phyloP scores from a whole-genome alignment of 169 alveolate genomes.

The Plasmodium blacklocki region DNA sequence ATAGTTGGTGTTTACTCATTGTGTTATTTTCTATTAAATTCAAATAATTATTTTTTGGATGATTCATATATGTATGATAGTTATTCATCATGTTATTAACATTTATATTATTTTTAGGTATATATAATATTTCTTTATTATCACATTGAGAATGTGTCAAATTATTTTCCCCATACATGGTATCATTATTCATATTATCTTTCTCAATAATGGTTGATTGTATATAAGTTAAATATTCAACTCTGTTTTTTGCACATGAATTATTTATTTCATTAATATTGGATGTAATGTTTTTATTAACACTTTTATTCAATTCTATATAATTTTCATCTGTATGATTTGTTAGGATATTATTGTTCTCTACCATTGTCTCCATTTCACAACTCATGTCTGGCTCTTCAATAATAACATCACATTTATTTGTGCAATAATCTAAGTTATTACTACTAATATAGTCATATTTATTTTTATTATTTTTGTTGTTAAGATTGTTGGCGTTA shows the following conservation, averaged over 20 bases:
- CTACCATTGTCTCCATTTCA: neutral
- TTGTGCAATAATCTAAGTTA: neutral
- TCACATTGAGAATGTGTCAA: too few species aligned
- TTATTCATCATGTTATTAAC: neutral
- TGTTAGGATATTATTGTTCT: neutral
- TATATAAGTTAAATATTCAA: constrained; percentile 5
- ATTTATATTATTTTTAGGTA: neutral
- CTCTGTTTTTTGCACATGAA: neutral
- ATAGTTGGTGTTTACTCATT: neutral
- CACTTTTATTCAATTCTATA: neutral
- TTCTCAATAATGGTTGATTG: too few species aligned
- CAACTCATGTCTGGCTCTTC: constrained; percentile 1
- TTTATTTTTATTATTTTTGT: neutral
- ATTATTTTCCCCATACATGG: too few species aligned
- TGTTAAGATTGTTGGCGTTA: neutral
- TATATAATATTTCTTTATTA: too few species aligned
- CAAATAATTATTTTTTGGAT: neutral
- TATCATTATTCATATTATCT: too few species aligned
- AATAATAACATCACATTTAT: constrained; percentile 7
- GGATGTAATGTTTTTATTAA: constrained; percentile 1
- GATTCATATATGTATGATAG: constrained; percentile 3
- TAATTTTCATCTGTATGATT: too few species aligned
- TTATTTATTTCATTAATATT: constrained; percentile 28
- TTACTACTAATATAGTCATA: neutral
- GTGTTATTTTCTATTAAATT: constrained; percentile 27